phyloP scores from a whole-genome alignment of 2,329 filamentous ascomycete genomes.

The Fusarium zealandicum region DNA sequence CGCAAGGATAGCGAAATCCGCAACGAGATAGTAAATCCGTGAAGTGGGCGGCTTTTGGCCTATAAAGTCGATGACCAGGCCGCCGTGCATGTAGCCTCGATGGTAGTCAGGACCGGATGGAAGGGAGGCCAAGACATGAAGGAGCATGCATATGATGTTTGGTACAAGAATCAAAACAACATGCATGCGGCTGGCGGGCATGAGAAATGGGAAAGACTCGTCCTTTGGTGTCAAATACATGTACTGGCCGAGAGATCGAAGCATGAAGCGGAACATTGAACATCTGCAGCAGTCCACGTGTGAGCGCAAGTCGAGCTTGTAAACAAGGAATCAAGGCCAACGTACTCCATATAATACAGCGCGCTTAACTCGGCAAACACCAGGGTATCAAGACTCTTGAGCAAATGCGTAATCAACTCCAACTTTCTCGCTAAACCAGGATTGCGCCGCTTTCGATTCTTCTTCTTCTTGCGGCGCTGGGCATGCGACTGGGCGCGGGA shows the following conservation, averaged over 20 bases:
- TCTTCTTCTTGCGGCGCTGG: constrained; percentile 48
- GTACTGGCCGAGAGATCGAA: constrained; percentile 66
- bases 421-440: constrained; percentile 63
- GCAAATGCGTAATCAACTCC: constrained; percentile 66
- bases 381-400: constrained; percentile 67
- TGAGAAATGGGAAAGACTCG: constrained; percentile 61
- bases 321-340: constrained; percentile 7
- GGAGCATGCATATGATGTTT: constrained; percentile 66
- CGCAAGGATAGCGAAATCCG: constrained; percentile 63
- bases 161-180: constrained; percentile 65
- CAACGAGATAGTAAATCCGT: constrained; percentile 59
- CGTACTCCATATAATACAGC: constrained; percentile 75
- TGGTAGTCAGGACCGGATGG: constrained; percentile 66
- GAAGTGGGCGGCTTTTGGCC: constrained; percentile 70
- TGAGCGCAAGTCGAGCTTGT: constrained; percentile 17
- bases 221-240: constrained; percentile 70
- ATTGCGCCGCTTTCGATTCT: constrained; percentile 48
- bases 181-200: constrained; percentile 64
- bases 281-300: constrained; percentile 54
- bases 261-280: constrained; percentile 67
- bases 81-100: constrained; percentile 71
- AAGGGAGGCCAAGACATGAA: constrained; percentile 64
- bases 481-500: constrained; percentile 39
- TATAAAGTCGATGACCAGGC: constrained; percentile 71
- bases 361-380: constrained; percentile 70